Evolutionary conservation across 176 grass and related monocot genomes (phyloP), one percentile per base, ranked within the genome.

Genomic region (Echinochloa phyllopogon): DNA sequence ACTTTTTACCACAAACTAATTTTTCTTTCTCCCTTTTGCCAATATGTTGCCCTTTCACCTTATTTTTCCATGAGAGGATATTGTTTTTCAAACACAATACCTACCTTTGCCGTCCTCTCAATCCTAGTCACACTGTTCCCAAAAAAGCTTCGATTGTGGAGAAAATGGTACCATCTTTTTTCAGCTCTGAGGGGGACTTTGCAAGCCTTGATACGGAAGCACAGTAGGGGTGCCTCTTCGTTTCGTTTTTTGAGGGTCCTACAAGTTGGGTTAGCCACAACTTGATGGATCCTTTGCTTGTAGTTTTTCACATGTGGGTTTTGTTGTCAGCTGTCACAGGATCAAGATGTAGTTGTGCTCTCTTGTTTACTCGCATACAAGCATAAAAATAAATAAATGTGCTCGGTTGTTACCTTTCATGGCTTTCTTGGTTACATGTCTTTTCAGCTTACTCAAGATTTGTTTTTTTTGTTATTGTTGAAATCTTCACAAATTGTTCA

Each of bases 161-260:
- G 68, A 91, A 90, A 91, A 91, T 91, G 81, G 88, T 60, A 44
- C 55, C 89, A 70, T 79, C 60, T 75, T 91, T 91, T 91, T 91
- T 81, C 61, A 63, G 80, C 81, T 64, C 69, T 69, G 59, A 69
- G 24, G 36, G 76, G 81, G 62, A 84, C 80, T 84, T 76, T 55
- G 85, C 84, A 84, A 91, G 85, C 52, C 44, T 87, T 87, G 69
- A 91, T 84, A 84, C 85, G 87, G 75, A 87, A 84, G 81, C 75
- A 38, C 62, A 17, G 76, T 50, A 76, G 71, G 72, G 77, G 55
- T 87, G 59, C 67, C 74, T 86, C 74, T 68, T 71, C 4, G 21
- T 27, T 72, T 72, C 20, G 29, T 43, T 79, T 82, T 86, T 91
- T 76, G 15, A 75, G 85, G 81, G 53, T 81, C n/a, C 24, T 84